phyloP scores from a whole-genome alignment of 208 protist species.

The Trypanosoma congolense region DNA sequence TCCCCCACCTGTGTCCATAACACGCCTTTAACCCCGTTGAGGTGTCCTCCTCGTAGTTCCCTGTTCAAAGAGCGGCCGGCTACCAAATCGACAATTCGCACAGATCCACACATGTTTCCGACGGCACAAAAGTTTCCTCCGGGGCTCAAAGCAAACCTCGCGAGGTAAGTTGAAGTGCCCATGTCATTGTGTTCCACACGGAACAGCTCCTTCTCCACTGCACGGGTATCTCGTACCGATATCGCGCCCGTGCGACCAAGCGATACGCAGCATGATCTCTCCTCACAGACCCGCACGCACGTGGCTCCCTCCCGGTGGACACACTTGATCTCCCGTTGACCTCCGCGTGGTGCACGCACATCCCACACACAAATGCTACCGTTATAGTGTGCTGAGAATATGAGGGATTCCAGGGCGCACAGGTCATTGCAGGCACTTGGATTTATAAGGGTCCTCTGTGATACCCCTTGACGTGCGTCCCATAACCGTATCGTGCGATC shows the following conservation, averaged over 20 bases:
- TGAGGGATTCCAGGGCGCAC: slow-evolving; percentile 32
- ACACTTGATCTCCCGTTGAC: slow-evolving; percentile 22
- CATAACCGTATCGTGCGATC: slow-evolving; percentile 74
- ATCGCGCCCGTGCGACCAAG: slow-evolving; percentile 53
- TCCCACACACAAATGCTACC: slow-evolving; percentile 63
- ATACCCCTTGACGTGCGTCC: slow-evolving; percentile 38
- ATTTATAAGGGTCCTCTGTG: slow-evolving; percentile 49
- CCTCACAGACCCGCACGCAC: slow-evolving; percentile 44
- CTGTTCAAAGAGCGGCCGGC: slow-evolving; percentile 4
- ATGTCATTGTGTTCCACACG: slow-evolving; percentile 29
- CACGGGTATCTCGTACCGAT: slow-evolving; percentile 56
- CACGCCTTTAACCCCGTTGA: slow-evolving; percentile 28
- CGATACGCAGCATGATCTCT: slow-evolving; percentile 45
- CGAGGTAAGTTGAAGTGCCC: slow-evolving; percentile 44
- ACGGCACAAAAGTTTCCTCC: slow-evolving; percentile 42
- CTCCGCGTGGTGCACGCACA: slow-evolving; percentile 26
- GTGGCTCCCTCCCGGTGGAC: slow-evolving; percentile 49
- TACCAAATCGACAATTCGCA: slow-evolving; percentile 18
- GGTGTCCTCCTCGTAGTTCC: slow-evolving; percentile 9
- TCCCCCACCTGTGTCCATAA: slow-evolving; percentile 31
- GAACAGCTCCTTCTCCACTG: slow-evolving; percentile 32
- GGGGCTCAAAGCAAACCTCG: slow-evolving; percentile 40
- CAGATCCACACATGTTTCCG: slow-evolving; percentile 26
- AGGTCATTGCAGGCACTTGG: slow-evolving; percentile 64
- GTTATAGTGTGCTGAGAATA: slow-evolving; percentile 73